Evolutionary conservation across 441 rosid species (phyloP), one percentile per base, ranked within the genome.

Genomic region (Pelargonium citronellum): DNA sequence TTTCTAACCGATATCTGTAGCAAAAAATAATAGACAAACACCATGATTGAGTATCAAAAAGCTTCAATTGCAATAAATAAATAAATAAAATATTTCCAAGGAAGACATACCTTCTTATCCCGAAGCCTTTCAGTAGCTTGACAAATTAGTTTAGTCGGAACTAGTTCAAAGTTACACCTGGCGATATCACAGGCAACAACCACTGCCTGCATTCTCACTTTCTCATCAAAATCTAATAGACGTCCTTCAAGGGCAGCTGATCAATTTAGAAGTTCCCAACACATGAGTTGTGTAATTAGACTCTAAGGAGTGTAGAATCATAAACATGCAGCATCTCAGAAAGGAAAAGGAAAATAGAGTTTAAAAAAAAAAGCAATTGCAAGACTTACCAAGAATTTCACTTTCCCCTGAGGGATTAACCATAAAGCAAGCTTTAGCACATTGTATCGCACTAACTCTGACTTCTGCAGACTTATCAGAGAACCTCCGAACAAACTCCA

Each of bases 381-480:
- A 77, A 73, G 66, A 71, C 90, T 80, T 83, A 91, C 96, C 34
- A 41, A 90, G 88, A 83, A 92, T 70, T 79, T 88, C 89, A 70
- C 62, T 86, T 69, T 72, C 80, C 73, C 87, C 86, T 53, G 74
- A 82, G 13, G 85, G 88, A 82, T 85, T 86, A 69, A 78, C 88
- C 74, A 86, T 81, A 80, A 80, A 92, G 79, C 89, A 87, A 67
- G 82, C 84, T 85, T 86, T 85, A 75, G 88, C 91, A 68, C 93
- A 83, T 74, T 80, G 87, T 60, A 95, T 41, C 77, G 91, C 90
- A 81, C 85, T 80, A 69, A 89, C 82, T 80, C 99, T 95, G 75
- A 92, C 97, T 75, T 92, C 99, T 66, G 85, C 84, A 71, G 98
- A 89, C 82, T 89, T 95, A 78, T 95, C 98, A 74, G 87, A 82